These are phyloP conservation scores for Backusella circina DNA, from an alignment of 192 early-diverging fungal species.

Conservation along the genomic window DNA sequence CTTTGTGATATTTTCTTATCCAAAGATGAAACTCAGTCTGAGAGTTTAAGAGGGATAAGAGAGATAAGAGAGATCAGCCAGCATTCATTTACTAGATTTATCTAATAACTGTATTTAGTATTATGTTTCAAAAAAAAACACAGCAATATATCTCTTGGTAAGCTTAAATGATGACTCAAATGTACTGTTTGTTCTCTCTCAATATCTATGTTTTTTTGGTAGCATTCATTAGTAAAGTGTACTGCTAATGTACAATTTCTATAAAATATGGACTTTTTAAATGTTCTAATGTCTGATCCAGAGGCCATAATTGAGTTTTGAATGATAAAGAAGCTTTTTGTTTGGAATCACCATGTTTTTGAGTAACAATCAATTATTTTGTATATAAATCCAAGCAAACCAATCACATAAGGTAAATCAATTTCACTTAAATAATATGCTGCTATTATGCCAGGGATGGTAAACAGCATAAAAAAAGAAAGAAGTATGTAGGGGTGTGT, in stretches of 20 bases:
- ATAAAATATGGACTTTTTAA: background rate
- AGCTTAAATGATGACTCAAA: too few species aligned
- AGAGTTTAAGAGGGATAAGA: background rate
- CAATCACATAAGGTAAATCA: background rate
- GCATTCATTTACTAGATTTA: background rate
- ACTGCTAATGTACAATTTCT: too few species aligned
- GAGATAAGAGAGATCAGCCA: background rate
- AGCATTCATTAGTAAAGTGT: too few species aligned
- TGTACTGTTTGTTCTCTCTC: too few species aligned
- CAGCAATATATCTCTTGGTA: too few species aligned
- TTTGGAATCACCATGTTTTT: background rate
- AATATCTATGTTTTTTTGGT: background rate
- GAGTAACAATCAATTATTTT: background rate
- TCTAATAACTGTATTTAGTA: too few species aligned
- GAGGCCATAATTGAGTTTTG: background rate
- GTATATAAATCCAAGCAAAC: background rate
- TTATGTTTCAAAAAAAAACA: too few species aligned
- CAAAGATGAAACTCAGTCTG: background rate
- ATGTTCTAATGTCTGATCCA: background rate
- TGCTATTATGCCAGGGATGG: background rate
- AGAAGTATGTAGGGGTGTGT: background rate
- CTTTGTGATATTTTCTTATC: background rate
- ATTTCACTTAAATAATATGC: background rate
- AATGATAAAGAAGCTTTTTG: background rate
- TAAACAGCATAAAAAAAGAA: background rate